These are phyloP conservation scores for Volutella citrinella DNA, from an alignment of 2,329 filamentous ascomycete species.

Conservation along the genomic window DNA sequence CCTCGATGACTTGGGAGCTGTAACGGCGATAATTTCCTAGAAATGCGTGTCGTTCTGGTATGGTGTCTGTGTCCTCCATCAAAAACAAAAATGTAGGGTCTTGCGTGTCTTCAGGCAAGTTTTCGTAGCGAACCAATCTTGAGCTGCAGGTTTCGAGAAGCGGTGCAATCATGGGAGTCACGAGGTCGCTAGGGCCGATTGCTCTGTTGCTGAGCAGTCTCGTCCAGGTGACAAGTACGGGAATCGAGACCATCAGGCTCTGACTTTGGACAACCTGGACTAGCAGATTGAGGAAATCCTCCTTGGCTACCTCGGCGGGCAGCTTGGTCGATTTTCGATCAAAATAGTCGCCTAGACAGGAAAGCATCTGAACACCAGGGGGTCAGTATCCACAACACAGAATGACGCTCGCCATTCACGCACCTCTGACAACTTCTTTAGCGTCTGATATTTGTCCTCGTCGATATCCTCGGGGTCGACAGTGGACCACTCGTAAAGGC, in stretches of 20 bases:
- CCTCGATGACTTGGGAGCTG: conserved; percentile 82
- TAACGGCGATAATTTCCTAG: conserved; percentile 93
- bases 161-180: conserved; percentile 64
- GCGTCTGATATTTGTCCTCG: conserved; percentile 85
- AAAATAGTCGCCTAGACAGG: conserved; percentile 79
- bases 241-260: conserved; percentile 91
- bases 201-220: conserved; percentile 70
- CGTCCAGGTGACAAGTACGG: conserved; percentile 86
- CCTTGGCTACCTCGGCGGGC: conserved; percentile 61
- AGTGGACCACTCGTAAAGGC: conserved; percentile 75
- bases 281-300: conserved; percentile 75
- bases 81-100: conserved; percentile 80
- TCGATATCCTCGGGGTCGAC: conserved; percentile 81
- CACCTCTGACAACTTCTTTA: conserved; percentile 93
- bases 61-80: conserved; percentile 89
- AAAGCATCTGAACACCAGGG: conserved; percentile 86
- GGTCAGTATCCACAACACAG: too few species aligned
- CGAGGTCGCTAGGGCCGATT: conserved; percentile 62
- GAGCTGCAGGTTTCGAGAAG: conserved; percentile 81
- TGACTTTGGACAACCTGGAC: conserved; percentile 76
- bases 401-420: too few species aligned
- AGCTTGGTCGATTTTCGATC: conserved; percentile 71
- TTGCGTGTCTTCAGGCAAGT: conserved; percentile 74
- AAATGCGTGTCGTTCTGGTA: conserved; percentile 92
- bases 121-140: conserved; percentile 84